Evolutionary conservation across 495 filamentous ascomycete species (phyloP).

Genomic region (Corynascus novoguineensis): DNA sequence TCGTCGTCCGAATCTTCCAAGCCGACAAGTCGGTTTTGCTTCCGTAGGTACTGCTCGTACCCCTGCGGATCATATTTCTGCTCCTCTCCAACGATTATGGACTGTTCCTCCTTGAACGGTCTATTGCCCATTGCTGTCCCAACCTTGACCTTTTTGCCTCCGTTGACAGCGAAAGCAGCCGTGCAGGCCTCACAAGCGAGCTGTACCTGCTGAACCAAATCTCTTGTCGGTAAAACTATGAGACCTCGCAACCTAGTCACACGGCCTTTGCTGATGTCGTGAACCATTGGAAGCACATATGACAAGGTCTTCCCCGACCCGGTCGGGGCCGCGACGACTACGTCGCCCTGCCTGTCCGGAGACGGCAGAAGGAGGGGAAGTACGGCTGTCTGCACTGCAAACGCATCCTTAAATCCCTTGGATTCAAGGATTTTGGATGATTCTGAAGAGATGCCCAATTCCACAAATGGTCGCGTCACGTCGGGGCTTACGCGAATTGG

Average conservation of each 20-base stretch:
- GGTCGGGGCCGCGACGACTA: conserved; percentile 83
- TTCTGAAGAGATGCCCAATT: conserved; percentile 47
- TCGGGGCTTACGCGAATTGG: conserved; percentile 60
- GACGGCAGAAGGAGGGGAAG: conserved; percentile 68
- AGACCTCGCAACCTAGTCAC: conserved; percentile 64
- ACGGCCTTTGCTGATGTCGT: conserved; percentile 56
- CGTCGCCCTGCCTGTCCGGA: conserved; percentile 57
- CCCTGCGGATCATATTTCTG: conserved; percentile 41
- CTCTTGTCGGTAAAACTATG: conserved; percentile 83
- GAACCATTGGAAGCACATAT: conserved; percentile 80
- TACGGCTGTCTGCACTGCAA: conserved; percentile 77
- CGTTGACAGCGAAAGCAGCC: conserved; percentile 37
- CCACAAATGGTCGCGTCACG: conserved; percentile 54
- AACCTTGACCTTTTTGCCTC: conserved; percentile 61
- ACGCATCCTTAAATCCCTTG: conserved; percentile 66
- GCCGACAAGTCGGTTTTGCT: conserved; percentile 13
- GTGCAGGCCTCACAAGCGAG: conserved; percentile 65
- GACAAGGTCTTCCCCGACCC: conserved; percentile 92
- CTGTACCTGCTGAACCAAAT: conserved; percentile 78
- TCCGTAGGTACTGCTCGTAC: conserved; percentile 26
- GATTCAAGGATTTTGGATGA: conserved; percentile 50
- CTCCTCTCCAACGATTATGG: conserved; percentile 55
- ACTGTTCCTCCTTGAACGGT: conserved; percentile 69
- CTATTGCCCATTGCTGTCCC: conserved; percentile 78
- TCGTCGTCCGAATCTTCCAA: conserved; percentile 26